Base-by-base conservation (phyloP, 2,329 filamentous ascomycete species). In the Neopestalotiopsis clavispora region DNA sequence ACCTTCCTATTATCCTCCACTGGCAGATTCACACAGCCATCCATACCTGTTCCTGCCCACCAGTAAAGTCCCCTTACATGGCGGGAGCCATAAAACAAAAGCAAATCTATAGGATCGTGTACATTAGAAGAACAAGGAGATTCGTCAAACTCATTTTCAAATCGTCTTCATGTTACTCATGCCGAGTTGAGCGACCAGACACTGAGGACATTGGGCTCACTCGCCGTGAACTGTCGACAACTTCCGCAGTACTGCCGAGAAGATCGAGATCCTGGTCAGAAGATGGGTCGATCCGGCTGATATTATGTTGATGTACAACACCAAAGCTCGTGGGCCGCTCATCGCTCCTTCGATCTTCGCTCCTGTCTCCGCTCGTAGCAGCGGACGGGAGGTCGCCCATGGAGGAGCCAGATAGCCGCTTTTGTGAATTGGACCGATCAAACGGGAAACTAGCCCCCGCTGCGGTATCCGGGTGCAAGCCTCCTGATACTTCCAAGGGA, bases 301-400 rank as follows among this genome's bases (percentile, higher is more conserved):
- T 85, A 68, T 81, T 87, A 67, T 89, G 87, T 42, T 89, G 87
- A 68, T 85, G 81, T 28, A 91, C 89, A 67, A 83, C 83, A 23
- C 89, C 89, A 67, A 86, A 85, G 67, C 83, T 89, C 1, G 86
- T 84, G 7, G 86, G 84, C 42, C 84, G 81, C 62, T 88, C 85
- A 13, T 61, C 58, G 17, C 58, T 49, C 42, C 42, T 49, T 7
- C 42, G 42, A 49, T 49, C 42, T 28, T 84, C 83, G 20, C 74
- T 70, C 23, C 74, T 74, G 58, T 78, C 78, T 49, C 69, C 49
- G 20, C 68, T 70, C 75, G 74, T 45, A 62, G 71, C 63, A 28
- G 67, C 61, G 4, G 67, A 68, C 4, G 67, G 45, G 17, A 59
- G 17, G 9, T 68, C 34, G 40, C 67, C 67, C 52, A 83, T 78